Percentiles rank a stretch among this genome's conserved stretches.
Evolutionary conservation across 2,329 filamentous ascomycete species (phyloP).

Genomic region (Neurospora sp.): DNA sequence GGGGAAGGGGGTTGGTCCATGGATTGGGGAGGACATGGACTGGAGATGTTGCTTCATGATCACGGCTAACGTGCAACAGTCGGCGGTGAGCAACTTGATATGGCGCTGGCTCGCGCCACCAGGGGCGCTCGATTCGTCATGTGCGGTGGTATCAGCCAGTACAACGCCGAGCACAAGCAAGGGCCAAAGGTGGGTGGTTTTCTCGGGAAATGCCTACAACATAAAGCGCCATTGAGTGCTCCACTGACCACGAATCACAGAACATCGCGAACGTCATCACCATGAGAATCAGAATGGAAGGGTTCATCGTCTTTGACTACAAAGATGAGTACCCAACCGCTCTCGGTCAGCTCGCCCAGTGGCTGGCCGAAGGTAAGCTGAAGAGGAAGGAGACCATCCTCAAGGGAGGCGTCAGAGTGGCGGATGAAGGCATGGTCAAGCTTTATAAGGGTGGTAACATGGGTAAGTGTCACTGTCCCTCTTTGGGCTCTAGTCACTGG

Average conservation of each 20-base stretch:
- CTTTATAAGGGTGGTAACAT: constrained; percentile 62
- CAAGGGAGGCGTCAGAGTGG: constrained; percentile 54
- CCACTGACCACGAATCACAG: constrained; percentile 12
- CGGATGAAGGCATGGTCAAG: constrained; percentile 52
- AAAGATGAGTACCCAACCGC: constrained; percentile 46
- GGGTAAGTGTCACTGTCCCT: constrained; percentile 29
- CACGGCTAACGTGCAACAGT: constrained; percentile 27
- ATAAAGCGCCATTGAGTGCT: neutral
- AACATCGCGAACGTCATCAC: constrained; percentile 20
- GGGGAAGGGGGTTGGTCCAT: no score
- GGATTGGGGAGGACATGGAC: neutral
- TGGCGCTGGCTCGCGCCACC: constrained; percentile 54
- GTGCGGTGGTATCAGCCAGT: constrained; percentile 61
- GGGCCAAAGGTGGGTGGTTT: constrained; percentile 38
- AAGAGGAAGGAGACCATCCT: constrained; percentile 63
- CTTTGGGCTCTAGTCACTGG: no score
- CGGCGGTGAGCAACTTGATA: constrained; percentile 60
- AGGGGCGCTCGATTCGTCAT: constrained; percentile 55
- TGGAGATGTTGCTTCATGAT: neutral
- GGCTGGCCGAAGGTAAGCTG: constrained; percentile 63
- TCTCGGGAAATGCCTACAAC: neutral
- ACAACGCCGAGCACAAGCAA: constrained; percentile 47
- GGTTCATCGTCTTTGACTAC: constrained; percentile 67
- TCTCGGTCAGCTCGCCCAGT: constrained; percentile 49
- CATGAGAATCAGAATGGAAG: constrained; percentile 41